phyloP scores from a whole-genome alignment of 345 rosid genomes.

The Anacardium occidentale region DNA sequence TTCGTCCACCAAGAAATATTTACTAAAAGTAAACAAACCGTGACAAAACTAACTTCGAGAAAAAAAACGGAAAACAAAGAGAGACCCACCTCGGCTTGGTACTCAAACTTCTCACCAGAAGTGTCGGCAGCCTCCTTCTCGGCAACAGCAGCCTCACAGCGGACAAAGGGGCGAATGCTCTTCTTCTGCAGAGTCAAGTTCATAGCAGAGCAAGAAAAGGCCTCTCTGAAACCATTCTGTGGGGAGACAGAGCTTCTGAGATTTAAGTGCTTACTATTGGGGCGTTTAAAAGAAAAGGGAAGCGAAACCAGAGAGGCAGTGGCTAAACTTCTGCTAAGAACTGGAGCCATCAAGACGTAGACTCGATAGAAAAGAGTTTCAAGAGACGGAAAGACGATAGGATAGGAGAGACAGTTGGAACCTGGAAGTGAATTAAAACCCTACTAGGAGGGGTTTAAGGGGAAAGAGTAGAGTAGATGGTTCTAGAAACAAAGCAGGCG shows the following conservation, averaged over 20 bases:
- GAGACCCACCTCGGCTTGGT: constrained; percentile 91
- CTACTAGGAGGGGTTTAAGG: constrained; percentile 48
- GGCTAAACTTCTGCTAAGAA: constrained; percentile 58
- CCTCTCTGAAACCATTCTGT: constrained; percentile 35
- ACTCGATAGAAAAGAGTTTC: background rate
- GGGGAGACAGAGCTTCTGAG: constrained; percentile 50
- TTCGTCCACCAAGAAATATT: background rate
- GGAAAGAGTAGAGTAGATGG: constrained; percentile 23
- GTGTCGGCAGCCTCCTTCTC: constrained; percentile 78
- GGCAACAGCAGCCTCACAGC: constrained; percentile 79
- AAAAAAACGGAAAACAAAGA: background rate
- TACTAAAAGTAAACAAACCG: constrained; percentile 4
- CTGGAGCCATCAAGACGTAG: constrained; percentile 59
- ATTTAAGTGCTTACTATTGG: constrained; percentile 33
- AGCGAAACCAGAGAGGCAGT: constrained; percentile 45
- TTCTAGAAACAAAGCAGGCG: constrained; percentile 38
- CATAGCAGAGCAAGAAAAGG: constrained; percentile 47
- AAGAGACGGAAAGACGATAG: constrained; percentile 1
- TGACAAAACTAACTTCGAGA: background rate
- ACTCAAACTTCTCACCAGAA: constrained; percentile 90
- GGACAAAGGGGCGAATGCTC: constrained; percentile 45
- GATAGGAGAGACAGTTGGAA: background rate
- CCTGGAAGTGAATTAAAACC: constrained; percentile 35
- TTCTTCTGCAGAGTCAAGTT: constrained; percentile 61
- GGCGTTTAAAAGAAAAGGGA: constrained; percentile 37